A percentile compares a stretch with the other conserved stretches of the same genome.
These are phyloP conservation scores for Senecio squalidus DNA, from an alignment of 140 eudicot genomes.

Conservation along the genomic window DNA sequence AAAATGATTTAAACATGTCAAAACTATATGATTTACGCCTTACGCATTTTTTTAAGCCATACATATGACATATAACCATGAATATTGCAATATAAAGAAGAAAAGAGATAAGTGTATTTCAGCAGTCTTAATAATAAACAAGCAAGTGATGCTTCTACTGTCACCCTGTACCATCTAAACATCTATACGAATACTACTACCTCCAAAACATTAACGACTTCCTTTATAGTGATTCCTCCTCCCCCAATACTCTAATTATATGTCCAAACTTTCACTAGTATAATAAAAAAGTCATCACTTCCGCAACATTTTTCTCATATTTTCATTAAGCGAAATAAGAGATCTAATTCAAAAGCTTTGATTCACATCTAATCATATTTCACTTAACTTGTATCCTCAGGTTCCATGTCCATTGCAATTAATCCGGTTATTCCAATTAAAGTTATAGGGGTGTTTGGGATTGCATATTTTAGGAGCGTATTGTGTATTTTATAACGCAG, in stretches of 20 bases:
- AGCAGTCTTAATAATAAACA: neutral
- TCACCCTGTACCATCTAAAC: neutral
- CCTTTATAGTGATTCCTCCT: neutral
- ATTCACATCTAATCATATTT: neutral
- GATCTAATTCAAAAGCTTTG: neutral
- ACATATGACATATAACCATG: too few species aligned
- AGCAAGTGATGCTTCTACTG: neutral
- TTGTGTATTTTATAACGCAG: too few species aligned
- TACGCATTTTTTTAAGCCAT: too few species aligned
- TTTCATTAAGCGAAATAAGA: constrained; percentile 8
- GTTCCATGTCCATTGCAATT: neutral
- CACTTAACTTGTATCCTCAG: neutral
- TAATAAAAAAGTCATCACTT: neutral
- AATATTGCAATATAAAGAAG: too few species aligned
- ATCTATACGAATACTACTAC: neutral
- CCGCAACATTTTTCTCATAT: neutral
- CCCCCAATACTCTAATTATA: neutral
- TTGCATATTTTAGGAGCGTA: too few species aligned
- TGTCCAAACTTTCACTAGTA: neutral
- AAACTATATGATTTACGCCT: too few species aligned
- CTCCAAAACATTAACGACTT: too few species aligned
- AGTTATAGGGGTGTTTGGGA: neutral
- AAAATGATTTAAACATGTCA: too few species aligned
- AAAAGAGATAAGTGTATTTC: neutral
- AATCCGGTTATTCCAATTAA: neutral